These are phyloP conservation scores for Raffaelea arxii DNA, from an alignment of 2,329 filamentous ascomycete genomes.

Conservation along the genomic window DNA sequence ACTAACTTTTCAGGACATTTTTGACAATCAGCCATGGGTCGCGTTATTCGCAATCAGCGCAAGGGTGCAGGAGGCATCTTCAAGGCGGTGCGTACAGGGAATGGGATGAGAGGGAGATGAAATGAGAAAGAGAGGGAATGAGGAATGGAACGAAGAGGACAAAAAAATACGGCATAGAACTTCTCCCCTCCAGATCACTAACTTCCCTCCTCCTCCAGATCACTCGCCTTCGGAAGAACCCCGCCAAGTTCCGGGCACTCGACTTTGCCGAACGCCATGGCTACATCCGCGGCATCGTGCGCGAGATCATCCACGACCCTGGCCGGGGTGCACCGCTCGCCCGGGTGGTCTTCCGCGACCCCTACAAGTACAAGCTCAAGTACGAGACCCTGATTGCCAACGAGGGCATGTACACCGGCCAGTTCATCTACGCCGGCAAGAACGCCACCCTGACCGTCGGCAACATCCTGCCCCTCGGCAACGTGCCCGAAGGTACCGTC, in stretches of 20 bases:
- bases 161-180: too few relatives aligned
- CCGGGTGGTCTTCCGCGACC: slow-evolving; percentile 92
- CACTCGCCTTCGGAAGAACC: slow-evolving; percentile 89
- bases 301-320: slow-evolving; percentile 98
- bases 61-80: slow-evolving; percentile 51
- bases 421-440: slow-evolving; percentile 99
- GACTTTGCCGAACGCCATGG: slow-evolving; percentile 96
- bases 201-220: slow-evolving; percentile 38
- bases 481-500: slow-evolving; percentile 98
- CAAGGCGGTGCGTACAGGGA: slow-evolving; percentile 22
- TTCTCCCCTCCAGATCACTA: too few relatives aligned
- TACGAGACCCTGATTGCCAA: slow-evolving; percentile 99
- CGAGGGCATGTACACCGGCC: slow-evolving; percentile 99
- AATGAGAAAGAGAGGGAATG: neutral
- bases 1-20: neutral
- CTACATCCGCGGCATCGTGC: slow-evolving; percentile 94
- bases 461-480: slow-evolving; percentile 90
- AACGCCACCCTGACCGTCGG: slow-evolving; percentile 93
- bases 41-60: slow-evolving; percentile 53
- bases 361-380: slow-evolving; percentile 95
- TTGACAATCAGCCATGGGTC: slow-evolving; percentile 11
- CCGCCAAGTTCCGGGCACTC: slow-evolving; percentile 88
- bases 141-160: neutral
- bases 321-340: slow-evolving; percentile 97
- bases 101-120: neutral